phyloP scores from a whole-genome alignment of 768 basidiomycete species.

The Cytidiella melzeri region DNA sequence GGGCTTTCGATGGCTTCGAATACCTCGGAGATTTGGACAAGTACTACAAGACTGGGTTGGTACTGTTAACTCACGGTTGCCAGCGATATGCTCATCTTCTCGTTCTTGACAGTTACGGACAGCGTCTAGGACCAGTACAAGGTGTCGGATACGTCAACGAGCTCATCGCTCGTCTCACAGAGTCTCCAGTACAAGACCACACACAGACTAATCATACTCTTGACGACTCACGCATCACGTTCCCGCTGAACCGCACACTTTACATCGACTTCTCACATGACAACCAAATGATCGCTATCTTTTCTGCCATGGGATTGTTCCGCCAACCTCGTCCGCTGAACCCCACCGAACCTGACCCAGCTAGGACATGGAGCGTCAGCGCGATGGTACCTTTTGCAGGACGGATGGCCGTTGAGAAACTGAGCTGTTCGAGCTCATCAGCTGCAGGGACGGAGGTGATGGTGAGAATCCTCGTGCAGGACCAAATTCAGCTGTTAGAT shows the following conservation, averaged over 20 bases:
- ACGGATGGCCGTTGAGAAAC: slow-evolving; percentile 66
- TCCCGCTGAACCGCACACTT: slow-evolving; percentile 59
- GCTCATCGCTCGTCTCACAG: slow-evolving; percentile 75
- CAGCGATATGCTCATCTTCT: too few species aligned
- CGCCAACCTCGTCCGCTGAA: slow-evolving; percentile 13
- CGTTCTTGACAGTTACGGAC: slow-evolving; percentile 48
- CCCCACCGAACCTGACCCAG: slow-evolving; percentile 8
- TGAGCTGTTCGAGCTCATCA: slow-evolving; percentile 41
- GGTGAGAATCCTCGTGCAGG: slow-evolving; percentile 64
- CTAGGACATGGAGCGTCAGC: slow-evolving; percentile 45
- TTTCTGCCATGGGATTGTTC: slow-evolving; percentile 48
- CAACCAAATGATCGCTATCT: slow-evolving; percentile 78
- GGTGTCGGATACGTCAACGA: slow-evolving; percentile 89
- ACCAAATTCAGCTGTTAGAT: slow-evolving; percentile 54
- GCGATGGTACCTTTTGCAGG: slow-evolving; percentile 70
- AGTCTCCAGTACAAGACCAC: slow-evolving; percentile 51
- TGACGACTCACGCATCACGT: slow-evolving; percentile 53
- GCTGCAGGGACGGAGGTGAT: neutral
- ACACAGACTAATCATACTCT: slow-evolving; percentile 78
- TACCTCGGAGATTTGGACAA: slow-evolving; percentile 71
- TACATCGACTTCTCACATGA: slow-evolving; percentile 82
- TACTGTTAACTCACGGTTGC: neutral
- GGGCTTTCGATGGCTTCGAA: slow-evolving; percentile 63
- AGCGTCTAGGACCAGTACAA: slow-evolving; percentile 64
- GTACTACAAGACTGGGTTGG: slow-evolving; percentile 72